Evolutionary conservation across 2,329 filamentous ascomycete species (phyloP), one percentile per base, ranked within the genome.

Genomic region (Trichoderma sp.): DNA sequence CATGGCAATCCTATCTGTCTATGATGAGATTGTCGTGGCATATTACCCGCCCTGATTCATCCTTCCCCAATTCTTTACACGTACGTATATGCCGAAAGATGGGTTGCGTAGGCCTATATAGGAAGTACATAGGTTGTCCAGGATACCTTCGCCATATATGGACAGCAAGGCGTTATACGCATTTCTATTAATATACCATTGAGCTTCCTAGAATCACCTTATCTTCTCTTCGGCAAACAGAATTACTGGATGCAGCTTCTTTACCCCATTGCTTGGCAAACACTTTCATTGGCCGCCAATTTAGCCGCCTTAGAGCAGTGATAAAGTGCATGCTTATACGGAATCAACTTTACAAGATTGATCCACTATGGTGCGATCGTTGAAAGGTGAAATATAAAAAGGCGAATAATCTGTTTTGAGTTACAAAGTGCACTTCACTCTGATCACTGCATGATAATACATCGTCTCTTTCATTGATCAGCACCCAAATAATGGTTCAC

Each of bases 341-440:
- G n/a, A 58, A 14, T 56, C 61, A 56, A 32, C 61, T 55, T 32
- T 66, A 28, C 55, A 39, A 66, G 61, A 66, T 32, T 66, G 61
- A 56, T 66, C 61, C 61, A 66, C 52, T 56, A 66, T 66, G 61
- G 52, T 56, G 61, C 37, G 37, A 66, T 66, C 24, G 8, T 32
- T 21, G 0, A 32, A 30, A 43, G 8, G 6, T 4, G 21, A 2
- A 11, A 46, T 56, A 56, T 46, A 66, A 58, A 18, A 34, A 18
- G n/a, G 30, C 4, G 34, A 34, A 34, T 3, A 34, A 13, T 34
- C 13, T 34, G 11, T 34, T 37, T 18, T 18, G 5, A 16, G 28
- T 30, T 1, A 8, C 2, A 21, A 16, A 13, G 16, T 4, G 7
- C 16, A 13, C 13, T 16, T 18, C 1, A 21, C n/a, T n/a, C 4